These are phyloP conservation scores for Bodo saltans DNA, from an alignment of 78 protist species.

Conservation along the genomic window DNA sequence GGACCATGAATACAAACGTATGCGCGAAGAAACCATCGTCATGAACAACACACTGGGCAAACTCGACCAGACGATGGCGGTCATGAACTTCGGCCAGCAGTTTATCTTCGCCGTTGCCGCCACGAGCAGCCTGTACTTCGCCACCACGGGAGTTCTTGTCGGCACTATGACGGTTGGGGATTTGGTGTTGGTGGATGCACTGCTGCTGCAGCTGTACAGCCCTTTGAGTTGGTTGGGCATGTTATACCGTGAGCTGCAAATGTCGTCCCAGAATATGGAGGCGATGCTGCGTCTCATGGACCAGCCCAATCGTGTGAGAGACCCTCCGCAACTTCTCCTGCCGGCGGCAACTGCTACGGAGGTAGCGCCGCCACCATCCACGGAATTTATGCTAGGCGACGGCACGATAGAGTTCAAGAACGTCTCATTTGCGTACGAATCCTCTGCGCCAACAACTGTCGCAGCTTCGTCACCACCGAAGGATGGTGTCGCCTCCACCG, in stretches of 20 bases:
- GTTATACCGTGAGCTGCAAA: slow-evolving; percentile 75
- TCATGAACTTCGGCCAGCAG: slow-evolving; percentile 79
- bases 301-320: neutral
- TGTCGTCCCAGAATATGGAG: slow-evolving; percentile 74
- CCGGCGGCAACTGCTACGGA: too few species aligned
- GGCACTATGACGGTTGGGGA: slow-evolving; percentile 75
- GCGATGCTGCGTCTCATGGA: slow-evolving; percentile 56
- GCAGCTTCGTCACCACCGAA: too few species aligned
- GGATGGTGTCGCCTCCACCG: too few species aligned
- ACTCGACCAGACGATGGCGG: slow-evolving; percentile 42
- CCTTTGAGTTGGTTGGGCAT: slow-evolving; percentile 86
- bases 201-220: slow-evolving; percentile 77
- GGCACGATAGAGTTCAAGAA: slow-evolving; percentile 60
- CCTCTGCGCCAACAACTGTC: too few species aligned
- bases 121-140: slow-evolving; percentile 68
- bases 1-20: slow-evolving; percentile 41
- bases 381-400: slow-evolving; percentile 14
- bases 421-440: slow-evolving; percentile 60
- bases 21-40: neutral
- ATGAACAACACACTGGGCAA: neutral
- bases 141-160: slow-evolving; percentile 43
- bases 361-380: slow-evolving; percentile 44
- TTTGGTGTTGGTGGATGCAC: slow-evolving; percentile 73
- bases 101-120: slow-evolving; percentile 66
- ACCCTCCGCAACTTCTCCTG: too few species aligned